These are phyloP conservation scores for Thelonectria discophora DNA, from an alignment of 2,329 filamentous ascomycete genomes.

Conservation along the genomic window DNA sequence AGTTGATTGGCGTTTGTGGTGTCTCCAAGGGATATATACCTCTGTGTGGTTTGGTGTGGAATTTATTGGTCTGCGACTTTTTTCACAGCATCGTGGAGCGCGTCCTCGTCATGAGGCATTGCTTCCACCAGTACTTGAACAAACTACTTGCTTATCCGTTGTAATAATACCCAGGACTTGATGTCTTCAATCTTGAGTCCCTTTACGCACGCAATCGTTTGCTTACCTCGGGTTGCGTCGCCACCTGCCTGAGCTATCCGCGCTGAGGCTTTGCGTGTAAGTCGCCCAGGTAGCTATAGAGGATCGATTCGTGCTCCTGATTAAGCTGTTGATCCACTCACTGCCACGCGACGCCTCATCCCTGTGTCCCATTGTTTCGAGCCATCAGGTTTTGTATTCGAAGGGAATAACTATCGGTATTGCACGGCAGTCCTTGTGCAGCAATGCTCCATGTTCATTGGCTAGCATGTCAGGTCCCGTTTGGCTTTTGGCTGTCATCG, in stretches of 20 bases:
- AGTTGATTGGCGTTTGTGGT: conserved; percentile 25
- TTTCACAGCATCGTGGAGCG: not conserved
- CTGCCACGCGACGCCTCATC: not conserved
- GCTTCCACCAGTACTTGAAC: not conserved
- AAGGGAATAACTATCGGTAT: too few relatives aligned
- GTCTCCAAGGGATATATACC: conserved; percentile 33
- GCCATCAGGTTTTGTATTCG: too few relatives aligned
- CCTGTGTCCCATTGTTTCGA: too few relatives aligned
- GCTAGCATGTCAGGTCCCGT: conserved; percentile 9
- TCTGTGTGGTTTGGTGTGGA: conserved; percentile 21
- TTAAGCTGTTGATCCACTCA: too few relatives aligned
- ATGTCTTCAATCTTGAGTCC: not conserved
- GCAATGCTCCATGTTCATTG: conserved; percentile 33
- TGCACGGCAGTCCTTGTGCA: not conserved
- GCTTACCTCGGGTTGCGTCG: too few relatives aligned
- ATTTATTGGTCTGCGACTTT: conserved; percentile 3
- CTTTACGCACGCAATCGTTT: not conserved
- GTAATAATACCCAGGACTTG: conserved; percentile 8
- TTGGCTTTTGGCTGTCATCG: conserved; percentile 22
- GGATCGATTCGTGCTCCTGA: too few relatives aligned
- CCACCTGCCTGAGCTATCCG: too few relatives aligned
- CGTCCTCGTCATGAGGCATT: not conserved
- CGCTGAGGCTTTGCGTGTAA: too few relatives aligned
- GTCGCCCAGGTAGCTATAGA: too few relatives aligned
- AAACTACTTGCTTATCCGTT: not conserved